Evolutionary conservation across 129 eudicot species (phyloP).

Genomic region (Oenanthe sinensis): DNA sequence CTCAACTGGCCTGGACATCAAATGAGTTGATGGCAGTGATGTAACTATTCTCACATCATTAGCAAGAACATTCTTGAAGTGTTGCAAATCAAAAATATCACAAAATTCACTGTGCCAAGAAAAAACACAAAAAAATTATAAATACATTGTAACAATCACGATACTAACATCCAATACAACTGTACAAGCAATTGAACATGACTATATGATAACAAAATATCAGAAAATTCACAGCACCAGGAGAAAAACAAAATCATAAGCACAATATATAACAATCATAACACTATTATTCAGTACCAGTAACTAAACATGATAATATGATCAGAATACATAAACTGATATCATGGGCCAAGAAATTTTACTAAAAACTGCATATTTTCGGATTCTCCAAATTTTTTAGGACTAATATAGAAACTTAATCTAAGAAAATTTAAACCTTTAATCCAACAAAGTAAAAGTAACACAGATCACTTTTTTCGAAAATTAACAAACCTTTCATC

Average conservation of each 20-base stretch:
- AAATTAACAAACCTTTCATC: constrained; percentile 77
- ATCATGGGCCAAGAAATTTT: background rate
- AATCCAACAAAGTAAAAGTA: background rate
- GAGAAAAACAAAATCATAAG: background rate
- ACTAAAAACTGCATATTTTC: background rate
- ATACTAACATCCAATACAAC: background rate
- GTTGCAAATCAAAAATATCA: constrained; percentile 92
- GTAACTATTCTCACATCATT: constrained; percentile 75
- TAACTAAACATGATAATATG: background rate
- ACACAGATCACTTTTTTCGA: background rate
- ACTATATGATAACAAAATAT: background rate
- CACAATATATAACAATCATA: background rate
- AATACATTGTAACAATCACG: background rate
- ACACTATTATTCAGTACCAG: background rate
- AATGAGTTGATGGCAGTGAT: constrained; percentile 88
- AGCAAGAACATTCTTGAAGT: constrained; percentile 76
- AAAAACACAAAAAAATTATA: background rate
- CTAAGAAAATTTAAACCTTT: background rate
- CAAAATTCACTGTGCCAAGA: constrained; percentile 74
- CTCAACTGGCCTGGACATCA: constrained; percentile 89
- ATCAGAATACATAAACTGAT: background rate
- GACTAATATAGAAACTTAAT: background rate
- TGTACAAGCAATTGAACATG: background rate
- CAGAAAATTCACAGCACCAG: background rate
- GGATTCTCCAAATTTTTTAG: background rate